Evolutionary conservation across 306 rosid species (phyloP).

Genomic region (Rosa rugosa): DNA sequence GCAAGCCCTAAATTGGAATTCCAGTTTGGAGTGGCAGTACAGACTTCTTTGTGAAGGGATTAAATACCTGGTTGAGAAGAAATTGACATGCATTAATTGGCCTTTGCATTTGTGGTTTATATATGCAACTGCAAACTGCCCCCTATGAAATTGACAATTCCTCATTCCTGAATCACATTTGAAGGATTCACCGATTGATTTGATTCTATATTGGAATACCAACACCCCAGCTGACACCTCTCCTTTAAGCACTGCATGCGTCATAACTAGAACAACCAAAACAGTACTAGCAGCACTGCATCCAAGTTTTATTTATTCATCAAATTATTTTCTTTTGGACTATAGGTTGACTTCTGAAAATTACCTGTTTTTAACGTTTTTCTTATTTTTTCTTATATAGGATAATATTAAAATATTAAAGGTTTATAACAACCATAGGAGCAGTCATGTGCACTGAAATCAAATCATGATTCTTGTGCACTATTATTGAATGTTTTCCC

Average conservation of each 20-base stretch:
- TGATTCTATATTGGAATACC: neutral
- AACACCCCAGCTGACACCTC: neutral
- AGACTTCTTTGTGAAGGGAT: neutral
- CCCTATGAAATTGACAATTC: neutral
- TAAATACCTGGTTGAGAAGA: neutral
- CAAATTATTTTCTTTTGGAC: neutral
- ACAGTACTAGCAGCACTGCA: conserved; percentile 1
- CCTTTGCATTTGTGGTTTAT: neutral
- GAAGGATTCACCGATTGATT: neutral
- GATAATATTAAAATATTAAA: neutral
- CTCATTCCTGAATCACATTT: neutral
- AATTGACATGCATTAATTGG: neutral
- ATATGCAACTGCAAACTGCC: neutral
- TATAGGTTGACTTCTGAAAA: neutral
- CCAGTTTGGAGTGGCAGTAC: neutral
- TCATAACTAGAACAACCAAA: neutral
- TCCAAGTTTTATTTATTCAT: neutral
- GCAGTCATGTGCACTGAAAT: conserved; percentile 40
- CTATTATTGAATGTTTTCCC: conserved; percentile 31
- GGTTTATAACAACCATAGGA: neutral
- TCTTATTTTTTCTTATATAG: neutral
- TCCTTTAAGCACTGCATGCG: neutral
- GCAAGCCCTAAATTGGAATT: neutral
- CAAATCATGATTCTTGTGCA: conserved; percentile 28
- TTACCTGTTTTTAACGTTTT: neutral